phyloP scores from a whole-genome alignment of 805 yeast genomes.

The Schwanniomyces pseudopolymorphus region DNA sequence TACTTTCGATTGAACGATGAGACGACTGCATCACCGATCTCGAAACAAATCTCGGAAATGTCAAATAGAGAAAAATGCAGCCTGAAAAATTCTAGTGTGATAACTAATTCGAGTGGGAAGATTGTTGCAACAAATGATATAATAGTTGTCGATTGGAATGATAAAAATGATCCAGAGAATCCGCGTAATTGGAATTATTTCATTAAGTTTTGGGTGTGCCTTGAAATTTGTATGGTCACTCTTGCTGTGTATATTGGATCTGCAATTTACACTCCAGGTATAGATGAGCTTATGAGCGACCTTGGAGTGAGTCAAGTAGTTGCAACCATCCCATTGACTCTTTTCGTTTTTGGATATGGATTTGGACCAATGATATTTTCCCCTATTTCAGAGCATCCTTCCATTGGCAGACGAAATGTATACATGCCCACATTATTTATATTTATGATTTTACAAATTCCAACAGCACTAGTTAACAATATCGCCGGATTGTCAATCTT shows the following conservation, averaged over 20 bases:
- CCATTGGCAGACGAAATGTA: constrained; percentile 47
- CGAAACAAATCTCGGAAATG: neutral
- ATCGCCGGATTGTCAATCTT: constrained; percentile 48
- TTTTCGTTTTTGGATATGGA: constrained; percentile 59
- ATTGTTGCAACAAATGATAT: constrained; percentile 4
- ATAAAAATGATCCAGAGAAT: constrained; percentile 46
- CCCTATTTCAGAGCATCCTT: constrained; percentile 52
- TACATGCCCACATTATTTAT: constrained; percentile 44
- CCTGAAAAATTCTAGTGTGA: neutral
- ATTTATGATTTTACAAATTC: constrained; percentile 50
- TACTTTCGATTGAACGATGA: constrained; percentile 27
- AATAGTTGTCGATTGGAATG: constrained; percentile 23
- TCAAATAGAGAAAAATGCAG: too few relatives aligned
- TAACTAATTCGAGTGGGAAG: neutral
- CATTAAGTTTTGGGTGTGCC: constrained; percentile 33
- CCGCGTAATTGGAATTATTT: constrained; percentile 51
- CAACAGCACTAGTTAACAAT: constrained; percentile 47
- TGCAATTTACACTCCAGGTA: constrained; percentile 51
- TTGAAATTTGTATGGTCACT: constrained; percentile 42
- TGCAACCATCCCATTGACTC: constrained; percentile 47
- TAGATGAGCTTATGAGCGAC: constrained; percentile 38
- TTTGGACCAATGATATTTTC: constrained; percentile 55
- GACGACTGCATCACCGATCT: neutral
- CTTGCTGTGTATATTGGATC: constrained; percentile 52
- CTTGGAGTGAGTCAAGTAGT: constrained; percentile 43